These are phyloP conservation scores for Leptographium lundbergii DNA, from an alignment of 2,329 filamentous ascomycete genomes.

Conservation along the genomic window DNA sequence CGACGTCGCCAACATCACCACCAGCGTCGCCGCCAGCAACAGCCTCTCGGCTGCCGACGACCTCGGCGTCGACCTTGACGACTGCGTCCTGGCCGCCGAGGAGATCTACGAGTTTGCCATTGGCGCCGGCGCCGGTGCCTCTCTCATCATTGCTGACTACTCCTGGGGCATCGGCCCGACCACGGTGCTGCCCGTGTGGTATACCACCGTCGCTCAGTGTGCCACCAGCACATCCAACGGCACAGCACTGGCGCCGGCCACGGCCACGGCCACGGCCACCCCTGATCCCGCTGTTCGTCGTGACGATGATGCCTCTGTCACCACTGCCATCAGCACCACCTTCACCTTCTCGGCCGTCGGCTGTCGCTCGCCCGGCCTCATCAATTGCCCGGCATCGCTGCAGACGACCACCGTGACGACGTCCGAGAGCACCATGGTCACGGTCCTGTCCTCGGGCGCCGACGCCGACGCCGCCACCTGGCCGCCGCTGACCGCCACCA, in stretches of 20 bases:
- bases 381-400: conserved; percentile 37
- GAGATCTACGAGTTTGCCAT: conserved; percentile 39
- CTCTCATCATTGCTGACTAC: conserved; percentile 26
- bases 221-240: conserved; percentile 6
- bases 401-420: conserved; percentile 27
- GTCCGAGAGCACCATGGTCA: conserved; percentile 23
- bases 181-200: conserved; percentile 37
- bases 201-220: conserved; percentile 30
- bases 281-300: background rate
- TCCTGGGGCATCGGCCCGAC: conserved; percentile 37
- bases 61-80: conserved; percentile 17
- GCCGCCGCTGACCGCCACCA: conserved; percentile 23
- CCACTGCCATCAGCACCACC: background rate
- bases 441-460: conserved; percentile 25
- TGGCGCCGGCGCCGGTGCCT: conserved; percentile 41
- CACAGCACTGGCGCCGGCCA: conserved; percentile 25
- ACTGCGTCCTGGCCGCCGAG: conserved; percentile 31
- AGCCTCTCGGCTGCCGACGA: conserved; percentile 13
- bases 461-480: conserved; percentile 24
- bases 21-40: conserved; percentile 30
- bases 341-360: conserved; percentile 29
- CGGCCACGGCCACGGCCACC: conserved; percentile 21
- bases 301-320: background rate
- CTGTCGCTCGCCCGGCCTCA: conserved; percentile 28
- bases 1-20: conserved; percentile 39